Percentiles rank a stretch among this genome's conserved stretches.
These are phyloP conservation scores for Knoxia roxburghii DNA, from an alignment of 257 asterid genomes.

Conservation along the genomic window DNA sequence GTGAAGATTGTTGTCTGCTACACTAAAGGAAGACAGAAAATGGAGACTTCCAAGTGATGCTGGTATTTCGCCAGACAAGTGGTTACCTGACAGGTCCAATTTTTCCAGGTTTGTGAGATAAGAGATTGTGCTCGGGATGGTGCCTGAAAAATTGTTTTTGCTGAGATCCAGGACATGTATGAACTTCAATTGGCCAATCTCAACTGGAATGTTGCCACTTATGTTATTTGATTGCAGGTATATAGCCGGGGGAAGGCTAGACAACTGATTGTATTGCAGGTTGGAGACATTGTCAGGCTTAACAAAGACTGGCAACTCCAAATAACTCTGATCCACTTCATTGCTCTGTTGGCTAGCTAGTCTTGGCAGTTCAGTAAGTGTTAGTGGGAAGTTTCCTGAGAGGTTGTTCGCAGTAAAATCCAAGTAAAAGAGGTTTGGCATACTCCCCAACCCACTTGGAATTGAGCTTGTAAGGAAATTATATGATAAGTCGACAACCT, in stretches of 20 bases:
- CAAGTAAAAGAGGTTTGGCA: slow-evolving; percentile 74
- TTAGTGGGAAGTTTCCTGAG: slow-evolving; percentile 60
- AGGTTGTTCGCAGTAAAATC: slow-evolving; percentile 68
- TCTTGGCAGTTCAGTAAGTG: slow-evolving; percentile 44
- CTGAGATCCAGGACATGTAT: slow-evolving; percentile 71
- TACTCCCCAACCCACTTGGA: slow-evolving; percentile 73
- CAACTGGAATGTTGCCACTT: slow-evolving; percentile 57
- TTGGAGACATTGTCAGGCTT: slow-evolving; percentile 75
- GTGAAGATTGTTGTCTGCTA: slow-evolving; percentile 71
- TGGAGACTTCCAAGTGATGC: slow-evolving; percentile 64
- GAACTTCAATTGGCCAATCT: slow-evolving; percentile 68
- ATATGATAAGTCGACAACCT: slow-evolving; percentile 69
- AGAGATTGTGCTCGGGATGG: slow-evolving; percentile 70
- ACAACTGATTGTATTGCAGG: slow-evolving; percentile 72
- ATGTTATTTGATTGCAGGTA: slow-evolving; percentile 56
- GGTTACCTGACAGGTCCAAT: slow-evolving; percentile 69
- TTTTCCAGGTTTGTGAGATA: slow-evolving; percentile 73
- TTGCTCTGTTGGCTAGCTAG: slow-evolving; percentile 50
- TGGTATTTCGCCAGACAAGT: slow-evolving; percentile 75
- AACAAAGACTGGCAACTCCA: slow-evolving; percentile 86
- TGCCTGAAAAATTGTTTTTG: slow-evolving; percentile 57
- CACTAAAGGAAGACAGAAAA: slow-evolving; percentile 78
- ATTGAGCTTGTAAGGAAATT: slow-evolving; percentile 53
- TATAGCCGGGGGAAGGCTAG: slow-evolving; percentile 78
- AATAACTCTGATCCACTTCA: slow-evolving; percentile 45